Evolutionary conservation across 352 stramenopile genomes (phyloP), one percentile per base, ranked within the genome.

Genomic region (Globisporangium yorkense): DNA sequence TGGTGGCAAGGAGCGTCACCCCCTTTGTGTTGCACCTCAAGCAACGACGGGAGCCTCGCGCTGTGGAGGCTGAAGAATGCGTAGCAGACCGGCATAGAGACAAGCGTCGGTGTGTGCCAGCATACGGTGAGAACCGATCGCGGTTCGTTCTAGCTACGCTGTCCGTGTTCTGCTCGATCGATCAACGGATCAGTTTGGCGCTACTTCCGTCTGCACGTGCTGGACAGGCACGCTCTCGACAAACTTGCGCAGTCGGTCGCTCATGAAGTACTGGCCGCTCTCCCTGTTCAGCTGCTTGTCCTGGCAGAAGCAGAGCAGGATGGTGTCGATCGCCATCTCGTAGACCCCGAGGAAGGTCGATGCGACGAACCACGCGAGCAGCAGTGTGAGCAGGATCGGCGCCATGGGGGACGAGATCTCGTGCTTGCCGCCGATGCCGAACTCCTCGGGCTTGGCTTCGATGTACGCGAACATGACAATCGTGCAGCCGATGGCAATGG

Each of bases 241-340:
- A 41, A 93, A 89, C 41, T 80, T 71, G 31, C 68, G 67, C 4
- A 94, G 69, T n/a, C 78, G 68, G 29, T 90, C 77, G 46, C 75
- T 89, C 85, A 91, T 93, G 55, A 88, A 91, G 65, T 77, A 93
- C 51, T 89, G 65, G 0, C 77, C 80, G 5, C 64, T 75, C 0
- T 72, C 71, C 21, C 87, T 85, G 66, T 96, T 96, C 18, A 77
- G 48, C 55, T 89, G 67, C 41, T 75, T 71, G 69, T 99, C 96
- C 45, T 97, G 92, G 59, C 97, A 96, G 69, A 98, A 99, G 68
- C 94, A 98, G 54, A 98, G 73, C 43, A 99, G 67, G 37, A 98
- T 97, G 7, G 92, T 98, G 44, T 94, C 85, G 60, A 98, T 98
- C 27, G 77, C 73, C 83, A 98, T 98, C 56, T 96, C 90, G 68